Percentiles rank a stretch among this genome's conserved stretches.
phyloP scores from a whole-genome alignment of 768 basidiomycete genomes.

The Melanogaster broomeanus region DNA sequence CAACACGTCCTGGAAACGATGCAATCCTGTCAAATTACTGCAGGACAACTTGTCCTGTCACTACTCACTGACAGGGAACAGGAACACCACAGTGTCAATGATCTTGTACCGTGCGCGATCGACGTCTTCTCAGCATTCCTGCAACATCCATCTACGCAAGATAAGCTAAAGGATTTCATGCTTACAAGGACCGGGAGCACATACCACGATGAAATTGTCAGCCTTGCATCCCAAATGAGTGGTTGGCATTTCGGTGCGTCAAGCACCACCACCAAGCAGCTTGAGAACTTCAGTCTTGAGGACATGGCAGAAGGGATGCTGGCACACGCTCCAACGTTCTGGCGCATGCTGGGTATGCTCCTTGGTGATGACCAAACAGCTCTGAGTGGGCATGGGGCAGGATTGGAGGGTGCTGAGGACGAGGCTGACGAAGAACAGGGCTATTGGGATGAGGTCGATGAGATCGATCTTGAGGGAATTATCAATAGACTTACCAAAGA shows the following conservation, averaged over 20 bases:
- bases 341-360: conserved; percentile 7
- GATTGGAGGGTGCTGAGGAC: too few species aligned
- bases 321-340: conserved; percentile 5
- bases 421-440: background rate
- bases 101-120: background rate
- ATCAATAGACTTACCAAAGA: background rate
- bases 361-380: background rate
- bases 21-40: too few species aligned
- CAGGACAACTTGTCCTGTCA: too few species aligned
- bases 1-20: too few species aligned
- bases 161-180: background rate
- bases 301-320: conserved; percentile 8
- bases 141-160: background rate
- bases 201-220: background rate
- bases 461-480: conserved; percentile 1
- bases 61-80: too few species aligned
- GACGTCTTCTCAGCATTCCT: background rate
- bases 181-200: background rate
- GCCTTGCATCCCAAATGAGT: conserved; percentile 5
- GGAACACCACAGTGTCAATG: background rate
- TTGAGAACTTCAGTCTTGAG: conserved; percentile 12
- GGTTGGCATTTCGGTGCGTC: conserved; percentile 9
- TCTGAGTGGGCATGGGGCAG: too few species aligned
- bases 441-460: conserved; percentile 6
- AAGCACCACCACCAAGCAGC: background rate